Evolutionary conservation across 2,329 filamentous ascomycete species (phyloP), one percentile per base, ranked within the genome.

Genomic region (Paecilomyces formosus): DNA sequence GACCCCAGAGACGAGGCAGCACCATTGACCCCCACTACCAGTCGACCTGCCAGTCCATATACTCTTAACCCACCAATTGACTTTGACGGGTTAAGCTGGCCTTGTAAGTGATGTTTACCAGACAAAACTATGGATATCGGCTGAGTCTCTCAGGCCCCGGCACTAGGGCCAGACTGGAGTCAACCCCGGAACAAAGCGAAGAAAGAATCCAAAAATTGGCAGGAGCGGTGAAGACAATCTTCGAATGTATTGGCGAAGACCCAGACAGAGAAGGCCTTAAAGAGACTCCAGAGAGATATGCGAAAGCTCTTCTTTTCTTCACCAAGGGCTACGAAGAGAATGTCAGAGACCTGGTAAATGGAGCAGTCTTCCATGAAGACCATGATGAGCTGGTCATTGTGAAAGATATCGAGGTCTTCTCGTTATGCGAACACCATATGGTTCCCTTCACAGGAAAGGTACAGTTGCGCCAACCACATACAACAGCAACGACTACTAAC

Each of bases 351-450:
- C 89, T 97, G 64, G 90, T 97, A 62, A 97, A 97, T 73, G 85
- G 88, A 58, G 94, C 94, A 18, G 89, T 97, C 57, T 99, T 99
- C 76, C 88, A 96, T 68, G 94, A 97, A 74, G 91, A 93, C 62
- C 93, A 97, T 71, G 94, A 96, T 69, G 94, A 99, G 76, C 84
- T 99, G 78, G 92, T 99, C 30, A 96, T 97, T 68, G 91, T 99
- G 60, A 96, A 96, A 78, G 92, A 97, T 70, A 97, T 99, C 68
- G 92, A 97, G 72, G 85, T 97, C 12, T 96, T 92, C 75, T 93
- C 89, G 63, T 80, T 97, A 51, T 99, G 94, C 79, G 94, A 99
- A 78, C 94, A 99, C 74, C 94, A 99, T 72, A 83, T 99, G 72
- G 93, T 99, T 7, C 94, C 94, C 0, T 99, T 99, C 69, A 93